Evolutionary conservation across 768 basidiomycete genomes (phyloP), one percentile per base, ranked within the genome.

Genomic region (Leccinum subtestaceum): DNA sequence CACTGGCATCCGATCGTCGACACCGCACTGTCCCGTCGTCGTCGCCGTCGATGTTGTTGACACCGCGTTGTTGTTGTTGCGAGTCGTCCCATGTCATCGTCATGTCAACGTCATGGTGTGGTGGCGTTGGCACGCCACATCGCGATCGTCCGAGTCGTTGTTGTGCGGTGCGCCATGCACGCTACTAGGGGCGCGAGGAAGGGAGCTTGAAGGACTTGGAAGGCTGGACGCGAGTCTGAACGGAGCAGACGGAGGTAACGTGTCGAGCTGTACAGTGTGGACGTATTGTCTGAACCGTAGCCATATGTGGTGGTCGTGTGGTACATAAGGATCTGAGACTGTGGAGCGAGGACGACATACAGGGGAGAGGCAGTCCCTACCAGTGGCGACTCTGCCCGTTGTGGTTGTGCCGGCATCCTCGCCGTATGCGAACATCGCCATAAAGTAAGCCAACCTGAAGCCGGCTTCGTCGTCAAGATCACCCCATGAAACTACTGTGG

Each of bases 271-370:
- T 72, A 94, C 93, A 25, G 25, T 25, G 25, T 25, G 25, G 25
- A 90, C 86, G 34, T 97, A 95, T 70, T 88, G 89, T 59, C 78
- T 89, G 0, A 91, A 96, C 65, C 87, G 87, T 68, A 80, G 78
- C 25, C 93, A 98, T 68, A 77, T 83, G 68, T 96, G 92, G 94
- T 95, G 13, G 96, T 98, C 74, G 87, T 87, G 1, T 99, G 95
- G 96, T 95, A 98, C 71, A 84, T 75, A 96, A 99, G 76, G 96
- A 98, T 75, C 72, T 98, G 59, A 93, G 91, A 63, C 61, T 98
- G 13, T 98, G 91, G 91, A 88, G 87, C 64, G 63, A 72, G 4
- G 91, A 94, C 63, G 95, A 98, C 70, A 60, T 85, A 60, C 69
- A 3, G 5, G 19, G 12, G 40, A 15, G 38, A 38, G 15, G 36